Evolutionary conservation across 805 yeast species (phyloP).

Genomic region (Saccharomycopsis oosterbeekiorum): DNA sequence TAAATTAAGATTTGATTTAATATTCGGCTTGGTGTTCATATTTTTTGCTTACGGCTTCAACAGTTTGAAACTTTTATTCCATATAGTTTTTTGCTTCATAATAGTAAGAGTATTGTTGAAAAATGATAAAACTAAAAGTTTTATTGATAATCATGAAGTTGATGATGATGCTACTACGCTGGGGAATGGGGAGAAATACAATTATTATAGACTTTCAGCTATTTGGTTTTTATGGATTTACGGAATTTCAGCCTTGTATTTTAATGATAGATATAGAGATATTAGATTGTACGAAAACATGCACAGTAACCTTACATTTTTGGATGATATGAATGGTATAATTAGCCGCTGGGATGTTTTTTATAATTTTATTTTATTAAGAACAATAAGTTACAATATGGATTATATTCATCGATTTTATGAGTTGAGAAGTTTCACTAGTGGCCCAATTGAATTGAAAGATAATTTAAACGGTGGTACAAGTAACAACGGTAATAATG

Average conservation of each 20-base stretch:
- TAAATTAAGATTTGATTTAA: conserved; percentile 60
- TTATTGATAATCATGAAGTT: conserved; percentile 20
- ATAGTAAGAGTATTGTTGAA: conserved; percentile 23
- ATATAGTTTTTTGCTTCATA: conserved; percentile 43
- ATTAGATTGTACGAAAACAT: conserved; percentile 37
- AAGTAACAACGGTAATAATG: not conserved
- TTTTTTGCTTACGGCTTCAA: conserved; percentile 76
- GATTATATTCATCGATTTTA: conserved; percentile 48
- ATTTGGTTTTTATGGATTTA: conserved; percentile 56
- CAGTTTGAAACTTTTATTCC: conserved; percentile 47
- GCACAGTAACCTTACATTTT: conserved; percentile 31
- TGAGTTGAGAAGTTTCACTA: conserved; percentile 8
- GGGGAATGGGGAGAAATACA: not conserved
- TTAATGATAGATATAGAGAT: conserved; percentile 60
- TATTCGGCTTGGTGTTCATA: conserved; percentile 60
- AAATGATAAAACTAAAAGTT: conserved; percentile 8
- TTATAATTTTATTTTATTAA: conserved; percentile 77
- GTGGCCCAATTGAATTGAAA: conserved; percentile 6
- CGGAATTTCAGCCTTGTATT: conserved; percentile 66
- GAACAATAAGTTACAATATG: conserved; percentile 74
- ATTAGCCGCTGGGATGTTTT: conserved; percentile 93
- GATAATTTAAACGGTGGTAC: not conserved
- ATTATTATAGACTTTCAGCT: conserved; percentile 29
- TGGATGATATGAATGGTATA: conserved; percentile 65
- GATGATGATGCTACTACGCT: conserved; percentile 12